A percentile compares a stretch with the other conserved stretches of the same genome.
Conservation (phyloP, 441 rosid species). For the Adansonia grandidieri region DNA sequence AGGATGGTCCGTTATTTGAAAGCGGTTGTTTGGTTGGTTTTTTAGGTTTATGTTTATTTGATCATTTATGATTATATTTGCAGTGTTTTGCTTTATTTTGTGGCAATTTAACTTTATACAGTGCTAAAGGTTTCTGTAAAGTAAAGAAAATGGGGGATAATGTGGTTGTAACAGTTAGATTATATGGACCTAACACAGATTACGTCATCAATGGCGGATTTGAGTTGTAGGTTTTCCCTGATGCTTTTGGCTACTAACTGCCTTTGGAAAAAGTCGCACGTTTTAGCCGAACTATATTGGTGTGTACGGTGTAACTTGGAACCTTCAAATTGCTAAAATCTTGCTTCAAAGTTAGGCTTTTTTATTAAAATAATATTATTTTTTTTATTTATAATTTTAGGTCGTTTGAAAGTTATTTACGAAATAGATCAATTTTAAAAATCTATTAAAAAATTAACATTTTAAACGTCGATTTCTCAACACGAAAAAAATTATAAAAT, state of each 20-base stretch:
- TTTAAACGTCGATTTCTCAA: no score
- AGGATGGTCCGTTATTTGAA: neutral
- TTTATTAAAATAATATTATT: no score
- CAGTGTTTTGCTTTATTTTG: neutral
- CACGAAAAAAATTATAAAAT: no score
- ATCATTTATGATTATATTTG: neutral
- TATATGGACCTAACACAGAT: constrained; percentile 93
- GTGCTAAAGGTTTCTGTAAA: constrained; percentile 85
- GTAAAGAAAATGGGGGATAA: constrained; percentile 54
- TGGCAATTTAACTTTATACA: constrained; percentile 31
- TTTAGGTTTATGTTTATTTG: neutral
- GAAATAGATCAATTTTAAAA: no score
- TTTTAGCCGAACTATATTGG: constrained; percentile 1
- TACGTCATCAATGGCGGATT: constrained; percentile 79
- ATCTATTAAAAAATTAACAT: no score
- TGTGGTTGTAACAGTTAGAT: constrained; percentile 68
- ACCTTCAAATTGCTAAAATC: neutral
- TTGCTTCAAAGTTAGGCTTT: neutral
- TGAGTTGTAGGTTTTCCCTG: constrained; percentile 61
- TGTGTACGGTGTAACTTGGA: neutral
- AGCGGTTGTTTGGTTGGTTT: neutral
- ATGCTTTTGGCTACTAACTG: neutral
- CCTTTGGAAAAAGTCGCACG: neutral
- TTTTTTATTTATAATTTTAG: no score
- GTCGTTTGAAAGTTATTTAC: no score